Conservation (phyloP, 495 filamentous ascomycete genomes). For the Aspergillus nidulans region DNA sequence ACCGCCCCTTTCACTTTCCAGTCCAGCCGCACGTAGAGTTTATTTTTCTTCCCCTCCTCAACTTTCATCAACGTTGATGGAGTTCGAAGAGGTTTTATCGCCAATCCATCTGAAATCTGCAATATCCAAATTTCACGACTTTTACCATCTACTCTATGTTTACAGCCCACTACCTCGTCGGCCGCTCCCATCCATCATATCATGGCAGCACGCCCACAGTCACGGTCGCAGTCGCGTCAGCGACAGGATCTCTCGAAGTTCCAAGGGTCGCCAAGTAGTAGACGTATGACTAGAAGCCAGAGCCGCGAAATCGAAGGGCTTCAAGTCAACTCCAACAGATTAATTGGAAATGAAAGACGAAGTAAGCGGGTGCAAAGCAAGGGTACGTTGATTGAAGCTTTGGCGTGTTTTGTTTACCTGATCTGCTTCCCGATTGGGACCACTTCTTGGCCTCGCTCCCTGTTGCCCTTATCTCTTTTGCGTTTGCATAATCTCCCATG, state of each 20-base stretch:
- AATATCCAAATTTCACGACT: not conserved
- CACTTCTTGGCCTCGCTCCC: not conserved
- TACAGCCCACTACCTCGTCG: not conserved
- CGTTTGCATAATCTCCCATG: not conserved
- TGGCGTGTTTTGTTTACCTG: slow-evolving; percentile 3
- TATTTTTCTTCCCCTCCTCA: not conserved
- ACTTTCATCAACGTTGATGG: not conserved
- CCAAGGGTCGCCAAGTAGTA: not conserved
- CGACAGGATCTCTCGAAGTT: not conserved
- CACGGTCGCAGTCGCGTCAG: not conserved
- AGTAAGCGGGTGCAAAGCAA: slow-evolving; percentile 2
- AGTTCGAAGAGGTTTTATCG: not conserved
- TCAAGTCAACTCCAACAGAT: not conserved
- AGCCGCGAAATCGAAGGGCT: slow-evolving; percentile 18
- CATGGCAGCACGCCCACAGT: slow-evolving; percentile 9
- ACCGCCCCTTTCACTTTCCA: not conserved
- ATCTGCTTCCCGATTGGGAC: not conserved
- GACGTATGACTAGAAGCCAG: slow-evolving; percentile 23
- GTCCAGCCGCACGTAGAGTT: not conserved
- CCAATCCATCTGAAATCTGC: not conserved
- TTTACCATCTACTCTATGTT: not conserved
- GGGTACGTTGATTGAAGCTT: slow-evolving; percentile 1
- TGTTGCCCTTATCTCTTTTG: not conserved
- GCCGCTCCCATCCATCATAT: slow-evolving; percentile 11
- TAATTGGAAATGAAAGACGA: not conserved